phyloP scores from a whole-genome alignment of 257 asterid genomes.

The Scutellaria minor region DNA sequence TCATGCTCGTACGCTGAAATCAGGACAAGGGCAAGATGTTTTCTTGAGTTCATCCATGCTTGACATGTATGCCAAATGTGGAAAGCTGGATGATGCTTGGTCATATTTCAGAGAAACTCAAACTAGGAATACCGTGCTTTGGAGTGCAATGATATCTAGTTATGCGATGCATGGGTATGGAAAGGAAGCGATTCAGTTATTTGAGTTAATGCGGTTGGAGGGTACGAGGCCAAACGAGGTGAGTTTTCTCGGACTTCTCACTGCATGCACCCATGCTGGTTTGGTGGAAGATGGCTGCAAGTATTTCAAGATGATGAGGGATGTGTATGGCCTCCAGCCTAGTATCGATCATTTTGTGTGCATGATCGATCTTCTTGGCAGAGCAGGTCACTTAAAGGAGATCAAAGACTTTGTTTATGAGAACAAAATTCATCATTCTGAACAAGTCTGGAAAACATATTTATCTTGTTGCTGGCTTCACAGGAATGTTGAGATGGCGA shows the following conservation, averaged over 20 bases:
- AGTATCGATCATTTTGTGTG: slow-evolving; percentile 62
- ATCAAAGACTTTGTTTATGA: slow-evolving; percentile 56
- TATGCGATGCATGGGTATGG: slow-evolving; percentile 67
- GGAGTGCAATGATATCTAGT: slow-evolving; percentile 75
- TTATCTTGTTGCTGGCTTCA: slow-evolving; percentile 69
- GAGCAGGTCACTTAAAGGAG: slow-evolving; percentile 66
- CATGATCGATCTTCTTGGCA: slow-evolving; percentile 77
- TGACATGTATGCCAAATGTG: slow-evolving; percentile 87
- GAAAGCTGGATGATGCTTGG: slow-evolving; percentile 58
- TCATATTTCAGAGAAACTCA: slow-evolving; percentile 48
- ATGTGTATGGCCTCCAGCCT: slow-evolving; percentile 51
- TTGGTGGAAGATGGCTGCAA: slow-evolving; percentile 68
- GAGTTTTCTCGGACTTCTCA: slow-evolving; percentile 64
- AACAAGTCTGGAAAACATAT: slow-evolving; percentile 65
- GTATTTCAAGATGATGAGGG: slow-evolving; percentile 69
- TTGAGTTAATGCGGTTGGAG: slow-evolving; percentile 59
- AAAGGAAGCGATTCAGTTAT: slow-evolving; percentile 58
- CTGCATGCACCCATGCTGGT: slow-evolving; percentile 84
- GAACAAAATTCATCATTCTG: slow-evolving; percentile 47
- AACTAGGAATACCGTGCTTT: slow-evolving; percentile 58
- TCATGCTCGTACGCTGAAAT: slow-evolving; percentile 60
- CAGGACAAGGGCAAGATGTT: slow-evolving; percentile 56
- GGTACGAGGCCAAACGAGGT: slow-evolving; percentile 64
- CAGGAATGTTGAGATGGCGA: slow-evolving; percentile 63
- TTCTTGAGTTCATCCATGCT: slow-evolving; percentile 62